Conservation (phyloP, 805 yeast genomes). For the Kodamaea lidongshanica region DNA sequence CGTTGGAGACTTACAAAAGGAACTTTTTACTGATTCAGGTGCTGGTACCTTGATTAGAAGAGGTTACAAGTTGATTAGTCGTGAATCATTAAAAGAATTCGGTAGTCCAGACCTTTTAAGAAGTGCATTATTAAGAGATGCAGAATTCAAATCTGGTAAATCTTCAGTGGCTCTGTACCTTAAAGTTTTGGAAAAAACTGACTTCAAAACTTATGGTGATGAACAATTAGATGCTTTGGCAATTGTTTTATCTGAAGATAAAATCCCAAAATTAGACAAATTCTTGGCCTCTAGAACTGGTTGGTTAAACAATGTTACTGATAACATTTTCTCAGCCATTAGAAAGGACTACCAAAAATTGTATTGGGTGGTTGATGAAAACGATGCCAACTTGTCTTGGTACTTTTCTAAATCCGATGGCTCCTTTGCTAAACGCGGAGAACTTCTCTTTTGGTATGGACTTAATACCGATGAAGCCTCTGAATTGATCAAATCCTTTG, state of each 20-base stretch:
- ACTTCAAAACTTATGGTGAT: slow-evolving; percentile 82
- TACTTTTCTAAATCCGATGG: slow-evolving; percentile 91
- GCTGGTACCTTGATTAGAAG: slow-evolving; percentile 98
- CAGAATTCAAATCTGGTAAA: slow-evolving; percentile 63
- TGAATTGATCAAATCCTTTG: slow-evolving; percentile 52
- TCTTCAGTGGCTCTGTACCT: slow-evolving; percentile 77
- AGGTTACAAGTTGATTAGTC: slow-evolving; percentile 80
- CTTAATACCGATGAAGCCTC: slow-evolving; percentile 60
- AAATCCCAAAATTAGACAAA: slow-evolving; percentile 72
- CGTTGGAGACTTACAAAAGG: slow-evolving; percentile 92
- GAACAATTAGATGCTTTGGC: slow-evolving; percentile 95
- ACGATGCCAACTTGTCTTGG: slow-evolving; percentile 87
- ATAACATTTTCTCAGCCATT: slow-evolving; percentile 81
- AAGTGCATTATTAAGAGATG: slow-evolving; percentile 69
- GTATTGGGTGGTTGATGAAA: slow-evolving; percentile 88
- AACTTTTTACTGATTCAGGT: slow-evolving; percentile 96
- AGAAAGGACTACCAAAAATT: slow-evolving; percentile 65
- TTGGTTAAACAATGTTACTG: slow-evolving; percentile 97
- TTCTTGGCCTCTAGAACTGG: slow-evolving; percentile 84
- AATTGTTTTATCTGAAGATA: slow-evolving; percentile 53
- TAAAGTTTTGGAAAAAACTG: slow-evolving; percentile 54
- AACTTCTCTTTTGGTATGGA: slow-evolving; percentile 94
- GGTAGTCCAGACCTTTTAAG: slow-evolving; percentile 70
- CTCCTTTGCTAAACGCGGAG: slow-evolving; percentile 82
- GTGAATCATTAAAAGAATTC: slow-evolving; percentile 65